Conservation (phyloP, 106 monocot genomes). For the Apostasia shenzhenica region DNA sequence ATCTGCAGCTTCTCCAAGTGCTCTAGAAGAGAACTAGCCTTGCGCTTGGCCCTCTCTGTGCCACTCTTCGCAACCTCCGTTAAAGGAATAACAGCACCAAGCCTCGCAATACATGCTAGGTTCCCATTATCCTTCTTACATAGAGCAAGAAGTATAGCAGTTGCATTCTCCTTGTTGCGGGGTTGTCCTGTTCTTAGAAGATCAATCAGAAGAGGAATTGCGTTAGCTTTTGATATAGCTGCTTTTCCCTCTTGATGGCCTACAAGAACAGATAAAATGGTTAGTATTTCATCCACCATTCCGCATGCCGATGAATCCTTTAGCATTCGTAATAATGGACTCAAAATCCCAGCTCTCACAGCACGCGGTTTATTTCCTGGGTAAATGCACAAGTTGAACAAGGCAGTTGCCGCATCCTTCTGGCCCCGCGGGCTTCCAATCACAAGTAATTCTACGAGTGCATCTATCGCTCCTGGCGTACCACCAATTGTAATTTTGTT, state of each 20-base stretch:
- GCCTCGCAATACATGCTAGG: conserved; percentile 45
- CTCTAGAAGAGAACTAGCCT: conserved; percentile 68
- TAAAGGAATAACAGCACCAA: conserved; percentile 55
- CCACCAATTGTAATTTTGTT: conserved; percentile 86
- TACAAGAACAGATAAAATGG: conserved; percentile 62
- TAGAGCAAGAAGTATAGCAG: conserved; percentile 63
- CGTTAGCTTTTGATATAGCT: conserved; percentile 46
- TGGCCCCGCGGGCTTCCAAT: conserved; percentile 65
- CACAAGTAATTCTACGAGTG: conserved; percentile 65
- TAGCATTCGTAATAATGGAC: conserved; percentile 51
- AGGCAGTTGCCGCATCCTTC: conserved; percentile 93
- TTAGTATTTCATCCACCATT: conserved; percentile 70
- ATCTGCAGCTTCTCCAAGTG: conserved; percentile 40
- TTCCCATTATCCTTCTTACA: conserved; percentile 72
- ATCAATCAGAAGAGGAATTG: conserved; percentile 58
- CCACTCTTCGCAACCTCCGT: conserved; percentile 60
- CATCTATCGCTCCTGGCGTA: conserved; percentile 70
- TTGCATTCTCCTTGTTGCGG: conserved; percentile 75
- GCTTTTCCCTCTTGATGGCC: conserved; percentile 57
- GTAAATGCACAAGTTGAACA: conserved; percentile 91
- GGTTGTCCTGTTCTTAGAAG: conserved; percentile 54
- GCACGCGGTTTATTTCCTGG: conserved; percentile 73
- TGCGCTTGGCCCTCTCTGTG: conserved; percentile 72
- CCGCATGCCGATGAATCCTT: conserved; percentile 31
- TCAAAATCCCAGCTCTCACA: conserved; percentile 55